phyloP scores from a whole-genome alignment of 2,329 filamentous ascomycete genomes.

The Alternaria consortialis region DNA sequence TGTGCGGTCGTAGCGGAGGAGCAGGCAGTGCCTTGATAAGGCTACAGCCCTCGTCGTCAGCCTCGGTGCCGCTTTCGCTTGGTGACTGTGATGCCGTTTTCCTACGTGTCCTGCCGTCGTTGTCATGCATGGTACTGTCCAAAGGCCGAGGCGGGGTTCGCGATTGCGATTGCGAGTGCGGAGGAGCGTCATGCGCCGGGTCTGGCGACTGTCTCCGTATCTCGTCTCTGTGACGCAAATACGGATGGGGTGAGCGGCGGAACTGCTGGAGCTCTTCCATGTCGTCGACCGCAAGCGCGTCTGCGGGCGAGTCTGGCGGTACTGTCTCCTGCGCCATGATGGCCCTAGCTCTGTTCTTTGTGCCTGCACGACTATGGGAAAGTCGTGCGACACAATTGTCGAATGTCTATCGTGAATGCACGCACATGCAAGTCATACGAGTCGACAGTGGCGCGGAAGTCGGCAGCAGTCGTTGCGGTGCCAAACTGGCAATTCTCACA shows the following conservation, averaged over 20 bases:
- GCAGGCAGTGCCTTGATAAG: slow-evolving; percentile 86
- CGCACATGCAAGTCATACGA: background rate
- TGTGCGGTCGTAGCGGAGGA: slow-evolving; percentile 75
- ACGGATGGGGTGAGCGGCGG: slow-evolving; percentile 51
- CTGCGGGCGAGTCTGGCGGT: slow-evolving; percentile 27
- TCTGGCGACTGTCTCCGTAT: slow-evolving; percentile 31
- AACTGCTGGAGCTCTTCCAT: slow-evolving; percentile 46
- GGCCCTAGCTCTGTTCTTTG: background rate
- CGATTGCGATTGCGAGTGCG: slow-evolving; percentile 25
- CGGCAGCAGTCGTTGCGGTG: background rate
- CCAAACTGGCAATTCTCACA: slow-evolving; percentile 35
- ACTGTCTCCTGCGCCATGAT: slow-evolving; percentile 19
- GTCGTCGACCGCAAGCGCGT: slow-evolving; percentile 32
- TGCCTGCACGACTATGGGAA: background rate
- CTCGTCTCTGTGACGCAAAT: slow-evolving; percentile 44
- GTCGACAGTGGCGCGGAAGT: background rate
- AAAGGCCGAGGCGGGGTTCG: slow-evolving; percentile 23
- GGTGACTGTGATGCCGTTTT: slow-evolving; percentile 53
- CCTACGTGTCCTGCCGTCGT: slow-evolving; percentile 38
- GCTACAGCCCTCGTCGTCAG: slow-evolving; percentile 83
- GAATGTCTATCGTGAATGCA: background rate
- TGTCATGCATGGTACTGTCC: slow-evolving; percentile 34
- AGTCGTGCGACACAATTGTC: background rate
- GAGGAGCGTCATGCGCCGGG: background rate
- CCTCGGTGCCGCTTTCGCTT: slow-evolving; percentile 93